Base-by-base conservation (phyloP, 805 yeast species). In the Wickerhamomyces chambardii region DNA sequence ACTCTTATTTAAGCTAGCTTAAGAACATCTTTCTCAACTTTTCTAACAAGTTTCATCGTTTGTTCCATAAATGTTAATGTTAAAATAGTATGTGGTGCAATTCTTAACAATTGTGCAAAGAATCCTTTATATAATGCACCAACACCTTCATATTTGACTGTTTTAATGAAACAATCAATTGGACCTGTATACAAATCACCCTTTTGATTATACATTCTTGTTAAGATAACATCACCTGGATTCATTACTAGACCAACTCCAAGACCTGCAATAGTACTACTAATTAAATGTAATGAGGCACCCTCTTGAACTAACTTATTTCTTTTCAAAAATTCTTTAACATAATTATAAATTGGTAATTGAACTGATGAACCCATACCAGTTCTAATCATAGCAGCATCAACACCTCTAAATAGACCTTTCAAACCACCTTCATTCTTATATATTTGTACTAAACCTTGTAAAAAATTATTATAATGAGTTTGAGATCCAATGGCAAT, bases 351-450 rank as follows among this genome's bases (percentile, higher is more conserved):
- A 33, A 87, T 77, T 14, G 98, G 97, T 47, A 92, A 65, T 63
- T 92, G 98, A 28, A 85, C 96, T 18, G 95, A 73, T 7, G 98
- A 92, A 2, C 97, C 98, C 37, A 87, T 82, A 50, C 96, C 95
- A 2, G 97, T 92, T 61, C 98, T 74, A 42, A 92, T 63, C 24
- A 87, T 75, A 2, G 98, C 97, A 3, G 98, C 95, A 51, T 85
- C 95, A 5, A 87, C 85, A 43, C 98, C 98, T 43, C 94, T 70
- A 59, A 76, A 90, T 41, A 84, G 64, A 6, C 97, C 97, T 37
- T 55, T 61, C 39, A 84, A 29, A 2, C 97, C 97, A 11, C 12
- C 12, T 49, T 84, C 95, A 2, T 68, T 58, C 32, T 59, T 59
- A 50, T 65, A 75, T 29, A 92, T 75, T 17, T 76, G 63, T 6